These are phyloP conservation scores for Sporothrix variecibatus DNA, from an alignment of 2,329 filamentous ascomycete genomes.

Conservation along the genomic window DNA sequence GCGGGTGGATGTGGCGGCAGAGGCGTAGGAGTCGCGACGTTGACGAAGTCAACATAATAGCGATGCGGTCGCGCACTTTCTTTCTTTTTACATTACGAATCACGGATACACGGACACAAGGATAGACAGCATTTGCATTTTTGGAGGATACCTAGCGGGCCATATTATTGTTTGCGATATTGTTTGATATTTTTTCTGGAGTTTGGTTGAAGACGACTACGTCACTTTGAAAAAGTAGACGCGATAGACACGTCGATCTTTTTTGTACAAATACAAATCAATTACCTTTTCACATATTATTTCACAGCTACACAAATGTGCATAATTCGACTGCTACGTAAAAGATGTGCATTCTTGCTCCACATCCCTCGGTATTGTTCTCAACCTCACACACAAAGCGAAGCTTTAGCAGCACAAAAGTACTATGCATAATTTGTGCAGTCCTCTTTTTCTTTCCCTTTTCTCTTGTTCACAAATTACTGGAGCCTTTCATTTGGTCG, in stretches of 20 bases:
- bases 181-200: background rate
- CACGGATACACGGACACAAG: no score
- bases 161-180: background rate
- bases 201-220: background rate
- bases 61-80: background rate
- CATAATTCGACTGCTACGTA: background rate
- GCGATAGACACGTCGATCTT: background rate
- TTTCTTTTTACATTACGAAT: background rate
- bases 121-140: slow-evolving; percentile 5
- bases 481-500: background rate
- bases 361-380: background rate
- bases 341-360: background rate
- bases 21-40: background rate
- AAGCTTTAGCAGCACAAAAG: background rate
- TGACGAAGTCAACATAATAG: background rate
- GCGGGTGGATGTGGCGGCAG: background rate
- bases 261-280: background rate
- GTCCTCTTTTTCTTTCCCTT: background rate
- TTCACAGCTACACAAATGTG: no score
- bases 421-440: background rate
- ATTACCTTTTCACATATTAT: no score
- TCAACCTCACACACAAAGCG: no score
- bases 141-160: background rate
- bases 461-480: background rate
- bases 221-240: background rate